Evolutionary conservation across 371 early-diverging fungal genomes (phyloP).

Genomic region (Circinella minor): DNA sequence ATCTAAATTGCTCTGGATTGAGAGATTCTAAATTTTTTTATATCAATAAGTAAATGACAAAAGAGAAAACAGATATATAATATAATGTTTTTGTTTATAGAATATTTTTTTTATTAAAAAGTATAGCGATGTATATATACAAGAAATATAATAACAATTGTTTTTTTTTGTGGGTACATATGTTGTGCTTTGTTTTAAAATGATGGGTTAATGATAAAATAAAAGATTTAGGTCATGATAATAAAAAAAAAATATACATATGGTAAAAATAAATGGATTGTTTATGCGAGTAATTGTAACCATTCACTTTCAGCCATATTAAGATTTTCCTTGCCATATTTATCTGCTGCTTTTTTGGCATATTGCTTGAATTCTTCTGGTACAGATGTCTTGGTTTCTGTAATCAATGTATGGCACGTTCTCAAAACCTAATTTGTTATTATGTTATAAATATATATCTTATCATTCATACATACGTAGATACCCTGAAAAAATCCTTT

Average conservation of each 20-base stretch:
- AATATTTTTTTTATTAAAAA: too few species aligned
- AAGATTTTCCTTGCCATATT: constrained; percentile 46
- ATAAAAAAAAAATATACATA: neutral
- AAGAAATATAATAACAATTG: too few species aligned
- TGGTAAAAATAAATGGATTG: neutral
- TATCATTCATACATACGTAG: too few species aligned
- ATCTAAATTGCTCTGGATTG: neutral
- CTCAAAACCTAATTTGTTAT: constrained; percentile 29
- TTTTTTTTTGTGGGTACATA: too few species aligned
- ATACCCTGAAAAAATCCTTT: too few species aligned
- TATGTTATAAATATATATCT: too few species aligned
- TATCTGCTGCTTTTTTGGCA: constrained; percentile 39
- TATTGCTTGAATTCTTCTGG: constrained; percentile 35
- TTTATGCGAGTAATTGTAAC: constrained; percentile 31
- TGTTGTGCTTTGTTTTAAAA: too few species aligned
- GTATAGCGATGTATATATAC: too few species aligned
- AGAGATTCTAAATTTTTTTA: neutral
- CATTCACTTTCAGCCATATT: constrained; percentile 51
- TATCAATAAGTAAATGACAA: neutral
- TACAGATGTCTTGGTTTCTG: constrained; percentile 26
- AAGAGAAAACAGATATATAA: neutral
- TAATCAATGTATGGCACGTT: constrained; percentile 40
- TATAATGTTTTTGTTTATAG: too few species aligned
- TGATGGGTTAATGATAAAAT: too few species aligned
- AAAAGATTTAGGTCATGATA: neutral